Evolutionary conservation across 441 rosid genomes (phyloP), one percentile per base, ranked within the genome.

Genomic region (Lepidium campestre): DNA sequence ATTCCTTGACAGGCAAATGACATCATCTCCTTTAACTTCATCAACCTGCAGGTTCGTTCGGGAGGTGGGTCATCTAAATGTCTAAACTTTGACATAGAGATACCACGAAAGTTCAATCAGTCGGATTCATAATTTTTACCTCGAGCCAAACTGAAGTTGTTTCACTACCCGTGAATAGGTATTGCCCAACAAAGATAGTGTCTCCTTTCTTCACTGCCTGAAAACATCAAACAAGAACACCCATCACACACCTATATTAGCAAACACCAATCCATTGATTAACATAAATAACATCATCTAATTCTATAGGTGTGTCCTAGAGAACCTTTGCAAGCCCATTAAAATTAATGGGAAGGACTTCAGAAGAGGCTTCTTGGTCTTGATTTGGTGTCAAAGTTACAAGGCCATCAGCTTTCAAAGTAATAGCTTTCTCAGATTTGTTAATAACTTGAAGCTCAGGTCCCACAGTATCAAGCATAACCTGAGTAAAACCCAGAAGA

Each of bases 91-190:
- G 19, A 44, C 32, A 61, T 2, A 46, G 15, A 48, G 31, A 62
- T 6, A 47, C 56, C 48, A 49, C 10, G 22, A 54, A 46, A 54
- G 1, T 1, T 36, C 6, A 27, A 50, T 35, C 22, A 0, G 9
- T 25, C 3, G 41, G 31, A 49, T 71, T 25, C 34, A 20, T 14
- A 1, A 22, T n/a, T 2, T 68, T 68, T 78, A 92, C 97, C 99
- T 95, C 99, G 53, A 90, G 85, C 98, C 97, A 95, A 4, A 90
- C 99, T 41, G 99, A 92, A 67, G 98, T 92, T 56, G 97, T 90
- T 81, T 95, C 99, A 82, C 96, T 92, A 57, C 99, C 97, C 32
- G 97, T 90, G 76, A 95, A 95, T 35, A 92, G 81, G 84, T 95
- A 90, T 39, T 95, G 98, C 44, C 99, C 99, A 36, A 89, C 53